phyloP scores from a whole-genome alignment of 805 yeast genomes.

The Metschnikowia proteae region DNA sequence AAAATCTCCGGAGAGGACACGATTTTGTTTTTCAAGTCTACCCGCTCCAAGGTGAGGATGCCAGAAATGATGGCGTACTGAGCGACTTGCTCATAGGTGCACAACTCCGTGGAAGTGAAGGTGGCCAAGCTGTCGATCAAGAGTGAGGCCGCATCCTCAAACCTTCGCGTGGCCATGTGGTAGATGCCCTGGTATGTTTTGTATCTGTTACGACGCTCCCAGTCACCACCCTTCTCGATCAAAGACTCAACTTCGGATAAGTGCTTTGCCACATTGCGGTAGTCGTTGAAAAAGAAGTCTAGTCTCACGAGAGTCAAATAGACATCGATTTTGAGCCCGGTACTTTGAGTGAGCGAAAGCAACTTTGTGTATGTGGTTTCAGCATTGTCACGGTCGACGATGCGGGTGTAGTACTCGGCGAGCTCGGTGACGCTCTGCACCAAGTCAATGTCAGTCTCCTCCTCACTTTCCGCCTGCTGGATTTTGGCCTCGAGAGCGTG shows the following conservation, averaged over 20 bases:
- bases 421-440: constrained; percentile 72
- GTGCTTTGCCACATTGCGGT: constrained; percentile 60
- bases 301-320: constrained; percentile 76
- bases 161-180: constrained; percentile 78
- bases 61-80: constrained; percentile 88
- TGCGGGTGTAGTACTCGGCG: constrained; percentile 83
- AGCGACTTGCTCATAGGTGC: constrained; percentile 87
- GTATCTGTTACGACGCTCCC: constrained; percentile 96
- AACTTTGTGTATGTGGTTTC: constrained; percentile 65
- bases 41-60: constrained; percentile 74
- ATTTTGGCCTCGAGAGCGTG: constrained; percentile 51
- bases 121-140: constrained; percentile 91
- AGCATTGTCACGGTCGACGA: constrained; percentile 78
- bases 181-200: constrained; percentile 89
- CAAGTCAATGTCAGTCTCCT: constrained; percentile 83
- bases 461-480: constrained; percentile 55
- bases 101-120: constrained; percentile 86
- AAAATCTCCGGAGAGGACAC: constrained; percentile 93
- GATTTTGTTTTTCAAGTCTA: constrained; percentile 75
- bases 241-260: constrained; percentile 68
- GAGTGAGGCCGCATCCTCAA: constrained; percentile 77
- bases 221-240: constrained; percentile 96
- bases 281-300: constrained; percentile 87
- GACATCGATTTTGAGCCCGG: constrained; percentile 89
- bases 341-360: constrained; percentile 71